Percentiles rank a stretch among this genome's conserved stretches.
These are phyloP conservation scores for Triglochin maritima DNA, from an alignment of 106 monocot species.

Conservation along the genomic window DNA sequence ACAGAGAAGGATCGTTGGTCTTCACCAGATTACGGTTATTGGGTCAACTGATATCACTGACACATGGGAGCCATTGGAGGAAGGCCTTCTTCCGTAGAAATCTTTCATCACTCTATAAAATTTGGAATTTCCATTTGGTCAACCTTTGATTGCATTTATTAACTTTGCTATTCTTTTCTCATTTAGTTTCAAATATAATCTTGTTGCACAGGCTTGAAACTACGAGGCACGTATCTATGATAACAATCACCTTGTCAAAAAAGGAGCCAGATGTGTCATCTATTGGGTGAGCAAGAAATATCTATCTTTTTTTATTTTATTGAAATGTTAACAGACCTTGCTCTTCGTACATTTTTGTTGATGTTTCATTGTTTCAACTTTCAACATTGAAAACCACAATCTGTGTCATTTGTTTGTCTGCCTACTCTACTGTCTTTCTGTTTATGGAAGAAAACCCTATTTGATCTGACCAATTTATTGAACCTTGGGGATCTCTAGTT, in stretches of 20 bases:
- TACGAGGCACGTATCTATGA: constrained; percentile 24
- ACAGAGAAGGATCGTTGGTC: constrained; percentile 25
- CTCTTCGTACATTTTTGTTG: too few species aligned
- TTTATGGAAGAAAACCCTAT: too few species aligned
- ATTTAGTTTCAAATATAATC: neutral
- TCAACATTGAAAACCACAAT: too few species aligned
- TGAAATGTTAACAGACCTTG: neutral
- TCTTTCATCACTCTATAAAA: neutral
- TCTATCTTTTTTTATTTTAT: neutral
- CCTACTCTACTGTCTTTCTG: too few species aligned
- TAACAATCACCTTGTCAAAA: constrained; percentile 22
- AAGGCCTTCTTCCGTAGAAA: constrained; percentile 23
- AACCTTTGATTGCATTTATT: too few species aligned
- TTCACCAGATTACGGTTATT: constrained; percentile 13
- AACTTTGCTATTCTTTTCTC: too few species aligned
- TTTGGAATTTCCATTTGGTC: too few species aligned
- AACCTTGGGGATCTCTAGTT: too few species aligned
- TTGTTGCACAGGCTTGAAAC: constrained; percentile 14
- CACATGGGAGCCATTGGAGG: constrained; percentile 23
- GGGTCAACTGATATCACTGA: constrained; percentile 22
- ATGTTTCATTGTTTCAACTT: too few species aligned
- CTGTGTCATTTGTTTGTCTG: too few species aligned
- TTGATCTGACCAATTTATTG: too few species aligned
- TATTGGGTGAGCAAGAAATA: constrained; percentile 6
- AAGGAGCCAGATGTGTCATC: constrained; percentile 13